Conservation (phyloP, 2,329 filamentous ascomycete species). For the Colletotrichum sansevieriae region DNA sequence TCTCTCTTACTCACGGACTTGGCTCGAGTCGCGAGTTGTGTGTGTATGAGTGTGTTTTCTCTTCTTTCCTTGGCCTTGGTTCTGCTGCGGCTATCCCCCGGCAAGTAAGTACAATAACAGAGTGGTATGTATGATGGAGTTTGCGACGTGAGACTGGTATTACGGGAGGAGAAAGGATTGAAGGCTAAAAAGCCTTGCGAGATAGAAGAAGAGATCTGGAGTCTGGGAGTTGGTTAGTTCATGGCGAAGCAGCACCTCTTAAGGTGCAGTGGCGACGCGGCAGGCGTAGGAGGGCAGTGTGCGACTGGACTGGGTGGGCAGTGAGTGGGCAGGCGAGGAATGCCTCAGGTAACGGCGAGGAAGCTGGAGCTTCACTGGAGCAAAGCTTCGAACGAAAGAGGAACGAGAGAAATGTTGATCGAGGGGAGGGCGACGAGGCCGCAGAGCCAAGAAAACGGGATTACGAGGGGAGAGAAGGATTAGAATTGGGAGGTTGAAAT, state of each 20-base stretch:
- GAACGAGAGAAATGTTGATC: conserved; percentile 31
- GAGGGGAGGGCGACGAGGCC: conserved; percentile 24
- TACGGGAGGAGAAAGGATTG: neutral
- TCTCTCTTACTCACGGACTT: neutral
- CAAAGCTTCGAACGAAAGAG: conserved; percentile 37
- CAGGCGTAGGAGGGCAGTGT: conserved; percentile 4
- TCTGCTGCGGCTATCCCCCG: conserved; percentile 7
- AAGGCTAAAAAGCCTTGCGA: conserved; percentile 32
- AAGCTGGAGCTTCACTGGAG: conserved; percentile 31
- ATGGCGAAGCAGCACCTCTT: conserved; percentile 40
- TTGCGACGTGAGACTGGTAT: neutral
- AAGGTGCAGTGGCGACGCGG: conserved; percentile 23
- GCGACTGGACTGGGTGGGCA: neutral
- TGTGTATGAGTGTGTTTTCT: neutral
- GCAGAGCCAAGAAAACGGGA: conserved; percentile 10
- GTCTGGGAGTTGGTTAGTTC: conserved; percentile 33
- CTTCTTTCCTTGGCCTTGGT: conserved; percentile 3
- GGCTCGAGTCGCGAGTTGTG: conserved; percentile 19
- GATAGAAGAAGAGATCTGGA: conserved; percentile 23
- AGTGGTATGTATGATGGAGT: neutral
- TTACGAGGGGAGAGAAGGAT: conserved; percentile 17
- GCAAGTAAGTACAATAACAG: conserved; percentile 6
- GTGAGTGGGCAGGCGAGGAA: conserved; percentile 7
- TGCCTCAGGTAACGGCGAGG: conserved; percentile 36
- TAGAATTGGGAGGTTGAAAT: conserved; percentile 30